Base-by-base conservation (phyloP, 495 filamentous ascomycete genomes). In the Parachaetomium inaequale region DNA sequence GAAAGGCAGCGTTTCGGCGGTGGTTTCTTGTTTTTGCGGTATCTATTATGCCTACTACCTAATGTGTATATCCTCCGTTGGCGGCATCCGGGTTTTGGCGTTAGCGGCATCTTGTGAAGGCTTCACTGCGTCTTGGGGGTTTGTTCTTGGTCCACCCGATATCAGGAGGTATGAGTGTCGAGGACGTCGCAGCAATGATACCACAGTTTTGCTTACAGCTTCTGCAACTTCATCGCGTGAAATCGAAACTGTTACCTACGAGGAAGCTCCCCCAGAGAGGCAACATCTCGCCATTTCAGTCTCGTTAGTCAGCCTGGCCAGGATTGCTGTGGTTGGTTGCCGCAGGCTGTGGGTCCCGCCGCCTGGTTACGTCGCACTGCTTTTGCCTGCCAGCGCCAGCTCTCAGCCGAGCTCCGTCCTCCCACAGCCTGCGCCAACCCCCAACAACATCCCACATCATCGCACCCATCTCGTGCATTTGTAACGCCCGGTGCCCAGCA, bases 341-440 rank as follows among this genome's bases (percentile, higher is more conserved):
- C 38, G 46, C 38, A 34, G 25, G 49, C 36, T 61, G 62, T 65
- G 62, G 67, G 65, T 42, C 38, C 45, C 38, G 50, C 58, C 65
- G 61, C 62, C 62, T 67, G 67, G 71, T 73, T 73, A 73, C 71
- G 71, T 73, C 71, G 71, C 71, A n/a, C n/a, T n/a, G 71, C 71
- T 72, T 70, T 73, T 73, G 71, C 71, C 71, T 73, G 67, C 45
- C 69, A 68, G 57, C 51, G 65, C 60, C 58, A 63, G n/a, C 66
- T 57, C 53, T 55, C 55, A 58, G 58, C 50, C 60, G 31, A 72
- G 69, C 69, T 73, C 67, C 54, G 34, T 62, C 64, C 66, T 52
- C 10, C 56, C 56, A 62, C 68, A 58, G 49, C 57, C 53, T 47
- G 51, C 47, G 42, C 53, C 54, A 59, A 63, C 56, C 26, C 47